Base-by-base conservation (phyloP, 768 basidiomycete species). In the Suillus discolor region DNA sequence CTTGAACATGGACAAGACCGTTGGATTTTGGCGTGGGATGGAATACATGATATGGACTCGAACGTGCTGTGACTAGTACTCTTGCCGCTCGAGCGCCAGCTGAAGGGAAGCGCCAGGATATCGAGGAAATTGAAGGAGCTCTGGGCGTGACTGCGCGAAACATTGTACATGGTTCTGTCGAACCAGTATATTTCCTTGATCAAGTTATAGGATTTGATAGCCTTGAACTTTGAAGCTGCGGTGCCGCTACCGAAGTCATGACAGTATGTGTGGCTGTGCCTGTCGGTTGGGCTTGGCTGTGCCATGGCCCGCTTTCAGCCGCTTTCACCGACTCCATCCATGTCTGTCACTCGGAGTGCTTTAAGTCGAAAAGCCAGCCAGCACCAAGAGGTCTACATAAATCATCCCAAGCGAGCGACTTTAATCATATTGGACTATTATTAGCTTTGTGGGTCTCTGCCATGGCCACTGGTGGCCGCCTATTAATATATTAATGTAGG, bases 161-260 rank as follows among this genome's bases (percentile, higher is more conserved):
- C 87, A 88, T 89, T 60, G 82, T 76, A 79, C 86, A 86, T 87
- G 62, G 67, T 71, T 68, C 47, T 65, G 64, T 66, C 60, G 62
- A 53, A 31, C 18, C 49, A 34, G 28, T 18, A 38, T 42, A 53
- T 11, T 20, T 28, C 25, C 39, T 38, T 8, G 7, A 38, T 61
- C 34, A 60, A 63, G 62, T 31, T 36, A 20, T 60, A 34, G 2
- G 25, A 16, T 59, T 59, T 57, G 57, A 57, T 57, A 36, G 7
- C 18, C 23, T 25, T n/a, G 13, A 55, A 55, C 18, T 15, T 25
- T n/a, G 13, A 55, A 55, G 54, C 31, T 55, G 57, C 64, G 55
- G 61, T 47, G 18, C 39, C 63, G 53, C 36, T 15, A 62, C 23
- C 31, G n/a, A 49, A 62, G 49, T 36, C 54, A 59, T 13, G 41